Evolutionary conservation across 305 asterid species (phyloP).

Genomic region (Fraxinus albicans): DNA sequence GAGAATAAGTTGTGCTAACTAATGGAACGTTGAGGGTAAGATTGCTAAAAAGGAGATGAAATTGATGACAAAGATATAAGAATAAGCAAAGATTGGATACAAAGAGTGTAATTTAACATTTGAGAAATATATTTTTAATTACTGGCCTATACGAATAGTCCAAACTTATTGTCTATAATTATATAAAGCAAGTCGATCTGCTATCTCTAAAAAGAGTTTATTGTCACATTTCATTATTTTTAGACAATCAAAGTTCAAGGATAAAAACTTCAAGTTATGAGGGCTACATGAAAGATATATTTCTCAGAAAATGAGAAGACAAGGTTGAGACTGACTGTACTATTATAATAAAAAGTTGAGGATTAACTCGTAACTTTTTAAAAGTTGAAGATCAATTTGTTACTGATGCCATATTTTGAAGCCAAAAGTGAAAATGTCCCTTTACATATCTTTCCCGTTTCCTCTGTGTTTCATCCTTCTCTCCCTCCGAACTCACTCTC

Average conservation of each 20-base stretch:
- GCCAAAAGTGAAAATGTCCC: not conserved
- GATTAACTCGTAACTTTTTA: not conserved
- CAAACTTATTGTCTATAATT: not conserved
- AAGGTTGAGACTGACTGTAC: not conserved
- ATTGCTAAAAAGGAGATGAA: not conserved
- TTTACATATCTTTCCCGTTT: not conserved
- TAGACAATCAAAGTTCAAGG: not conserved
- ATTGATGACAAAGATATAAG: not conserved
- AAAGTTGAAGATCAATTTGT: not conserved
- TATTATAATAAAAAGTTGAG: not conserved
- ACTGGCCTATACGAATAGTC: not conserved
- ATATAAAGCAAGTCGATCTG: not conserved
- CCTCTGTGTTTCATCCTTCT: not conserved
- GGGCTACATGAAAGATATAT: not conserved
- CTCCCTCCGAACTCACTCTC: not conserved
- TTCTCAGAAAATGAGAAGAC: not conserved
- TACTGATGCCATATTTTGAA: not conserved
- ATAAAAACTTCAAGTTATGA: not conserved
- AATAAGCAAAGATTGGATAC: not conserved
- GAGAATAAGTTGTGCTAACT: not conserved
- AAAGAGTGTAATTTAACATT: not conserved
- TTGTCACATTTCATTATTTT: not conserved
- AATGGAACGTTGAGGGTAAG: no score
- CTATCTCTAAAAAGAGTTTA: not conserved
- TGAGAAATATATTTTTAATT: not conserved